A percentile compares a stretch with the other conserved stretches of the same genome.
phyloP scores from a whole-genome alignment of 2,329 filamentous ascomycete species.

The Thelonectria rubi region DNA sequence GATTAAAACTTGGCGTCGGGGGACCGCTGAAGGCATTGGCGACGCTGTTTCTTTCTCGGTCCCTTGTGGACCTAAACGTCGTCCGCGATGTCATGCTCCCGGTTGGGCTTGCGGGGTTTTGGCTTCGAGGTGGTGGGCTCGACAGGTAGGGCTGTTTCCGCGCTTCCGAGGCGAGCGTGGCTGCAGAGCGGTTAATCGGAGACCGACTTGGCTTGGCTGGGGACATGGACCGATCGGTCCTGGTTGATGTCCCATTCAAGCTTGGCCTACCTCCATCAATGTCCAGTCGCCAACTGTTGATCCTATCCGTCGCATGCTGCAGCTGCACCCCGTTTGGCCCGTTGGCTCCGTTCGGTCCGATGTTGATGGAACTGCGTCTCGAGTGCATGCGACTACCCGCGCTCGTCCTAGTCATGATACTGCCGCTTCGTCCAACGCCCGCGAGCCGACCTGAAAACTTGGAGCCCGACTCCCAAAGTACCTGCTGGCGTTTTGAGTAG shows the following conservation, averaged over 20 bases:
- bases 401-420: constrained; percentile 64
- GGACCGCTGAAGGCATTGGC: constrained; percentile 46
- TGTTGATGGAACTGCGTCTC: constrained; percentile 62
- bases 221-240: constrained; percentile 65
- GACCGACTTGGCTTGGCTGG: constrained; percentile 57
- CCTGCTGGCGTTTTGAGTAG: constrained; percentile 77
- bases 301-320: constrained; percentile 71
- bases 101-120: constrained; percentile 51
- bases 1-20: constrained; percentile 65
- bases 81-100: constrained; percentile 44
- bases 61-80: constrained; percentile 39
- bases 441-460: constrained; percentile 76
- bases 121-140: constrained; percentile 38
- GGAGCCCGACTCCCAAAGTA: constrained; percentile 80
- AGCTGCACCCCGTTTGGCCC: constrained; percentile 41
- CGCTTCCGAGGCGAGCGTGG: constrained; percentile 57
- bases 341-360: constrained; percentile 25
- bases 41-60: constrained; percentile 35
- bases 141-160: constrained; percentile 54
- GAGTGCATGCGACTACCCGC: constrained; percentile 59
- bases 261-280: constrained; percentile 56
- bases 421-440: constrained; percentile 67
- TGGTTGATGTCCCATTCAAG: constrained; percentile 51
- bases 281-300: constrained; percentile 85
- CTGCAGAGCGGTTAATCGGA: constrained; percentile 48